Conservation (phyloP, 2,329 filamentous ascomycete genomes). For the Colletotrichum sp. region DNA sequence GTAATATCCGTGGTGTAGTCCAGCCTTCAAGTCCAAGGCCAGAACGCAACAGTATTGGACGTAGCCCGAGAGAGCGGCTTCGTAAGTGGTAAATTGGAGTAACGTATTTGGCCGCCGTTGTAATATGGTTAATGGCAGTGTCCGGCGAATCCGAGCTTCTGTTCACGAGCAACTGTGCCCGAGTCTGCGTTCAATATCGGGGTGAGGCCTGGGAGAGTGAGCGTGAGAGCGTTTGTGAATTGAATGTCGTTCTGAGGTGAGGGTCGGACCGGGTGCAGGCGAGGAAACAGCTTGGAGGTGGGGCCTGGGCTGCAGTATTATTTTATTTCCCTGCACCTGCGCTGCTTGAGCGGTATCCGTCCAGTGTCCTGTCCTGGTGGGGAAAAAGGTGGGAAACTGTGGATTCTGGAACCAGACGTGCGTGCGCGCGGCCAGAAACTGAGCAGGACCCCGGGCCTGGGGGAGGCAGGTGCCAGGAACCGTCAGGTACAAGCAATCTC, state of each 20-base stretch:
- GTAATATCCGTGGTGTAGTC: not conserved
- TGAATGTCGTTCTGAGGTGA: not conserved
- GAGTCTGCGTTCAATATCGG: not conserved
- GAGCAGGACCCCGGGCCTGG: not conserved
- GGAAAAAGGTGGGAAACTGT: not conserved
- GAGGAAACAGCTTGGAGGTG: not conserved
- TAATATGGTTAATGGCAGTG: not conserved
- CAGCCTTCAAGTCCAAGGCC: not conserved
- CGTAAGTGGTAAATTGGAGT: not conserved
- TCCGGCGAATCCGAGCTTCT: not conserved
- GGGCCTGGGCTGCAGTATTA: not conserved
- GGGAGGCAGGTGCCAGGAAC: not conserved
- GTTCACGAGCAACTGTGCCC: not conserved
- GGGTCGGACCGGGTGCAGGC: slow-evolving; percentile 8
- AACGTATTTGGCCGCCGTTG: not conserved
- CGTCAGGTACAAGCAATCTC: not conserved
- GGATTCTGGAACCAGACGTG: slow-evolving; percentile 15
- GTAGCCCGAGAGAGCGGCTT: not conserved
- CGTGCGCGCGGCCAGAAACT: not conserved
- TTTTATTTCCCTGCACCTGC: not conserved
- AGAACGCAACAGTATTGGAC: not conserved
- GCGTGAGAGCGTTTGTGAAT: not conserved
- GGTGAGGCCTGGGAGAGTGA: not conserved
- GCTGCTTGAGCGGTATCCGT: not conserved
- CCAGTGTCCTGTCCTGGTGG: not conserved